phyloP scores from a whole-genome alignment of 2,329 filamentous ascomycete genomes.

The Cladorrhinum sp. region DNA sequence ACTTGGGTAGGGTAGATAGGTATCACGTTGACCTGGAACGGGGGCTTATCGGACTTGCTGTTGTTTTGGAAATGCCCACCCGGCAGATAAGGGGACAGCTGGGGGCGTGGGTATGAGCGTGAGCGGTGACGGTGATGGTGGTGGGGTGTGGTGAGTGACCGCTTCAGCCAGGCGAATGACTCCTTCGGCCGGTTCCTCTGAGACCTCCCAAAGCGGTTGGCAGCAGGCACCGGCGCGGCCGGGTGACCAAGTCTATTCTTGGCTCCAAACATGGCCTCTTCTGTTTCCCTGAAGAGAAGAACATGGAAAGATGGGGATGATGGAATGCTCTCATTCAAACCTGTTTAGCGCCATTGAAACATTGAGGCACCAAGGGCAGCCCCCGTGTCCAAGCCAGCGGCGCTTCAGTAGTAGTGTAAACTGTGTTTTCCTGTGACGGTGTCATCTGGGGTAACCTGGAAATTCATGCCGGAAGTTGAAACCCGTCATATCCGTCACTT shows the following conservation, averaged over 20 bases:
- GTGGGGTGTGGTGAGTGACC: not conserved
- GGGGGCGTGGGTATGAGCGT: not conserved
- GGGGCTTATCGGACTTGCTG: constrained; percentile 5
- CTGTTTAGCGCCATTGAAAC: not conserved
- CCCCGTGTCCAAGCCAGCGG: not conserved
- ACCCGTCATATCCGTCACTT: not conserved
- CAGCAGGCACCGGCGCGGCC: not conserved
- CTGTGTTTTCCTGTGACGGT: not conserved
- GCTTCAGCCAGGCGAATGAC: not conserved
- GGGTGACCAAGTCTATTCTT: not conserved
- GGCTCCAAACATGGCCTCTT: not conserved
- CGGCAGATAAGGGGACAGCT: constrained; percentile 1
- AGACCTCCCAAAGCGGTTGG: not conserved
- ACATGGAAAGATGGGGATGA: not conserved
- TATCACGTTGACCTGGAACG: not conserved
- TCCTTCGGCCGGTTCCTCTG: not conserved
- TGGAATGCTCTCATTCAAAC: not conserved
- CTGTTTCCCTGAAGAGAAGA: not conserved
- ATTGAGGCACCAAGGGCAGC: not conserved
- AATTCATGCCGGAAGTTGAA: not conserved
- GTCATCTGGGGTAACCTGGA: not conserved
- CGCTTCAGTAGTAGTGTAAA: not conserved
- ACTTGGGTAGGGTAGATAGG: not conserved
- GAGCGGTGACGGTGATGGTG: not conserved
- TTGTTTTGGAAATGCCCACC: constrained; percentile 3